Evolutionary conservation across 169 alveolate species (phyloP), one percentile per base, ranked within the genome.

Genomic region (Plasmodium vivax): DNA sequence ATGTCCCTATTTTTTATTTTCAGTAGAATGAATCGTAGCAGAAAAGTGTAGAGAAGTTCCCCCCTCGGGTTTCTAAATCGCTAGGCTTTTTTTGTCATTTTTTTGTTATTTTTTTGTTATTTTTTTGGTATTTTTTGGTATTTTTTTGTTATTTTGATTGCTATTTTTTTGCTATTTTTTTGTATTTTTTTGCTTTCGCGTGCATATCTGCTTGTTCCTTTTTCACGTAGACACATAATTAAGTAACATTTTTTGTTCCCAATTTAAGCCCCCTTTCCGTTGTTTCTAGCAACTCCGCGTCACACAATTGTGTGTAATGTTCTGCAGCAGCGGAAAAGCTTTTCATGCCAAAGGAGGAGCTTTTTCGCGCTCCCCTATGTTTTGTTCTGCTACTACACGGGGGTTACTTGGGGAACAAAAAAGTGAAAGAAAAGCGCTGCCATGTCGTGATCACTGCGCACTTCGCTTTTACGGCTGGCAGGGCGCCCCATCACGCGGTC

Each of bases 1-100:
- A 32, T 58, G 54, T 36, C 38, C 30, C 30, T 84, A 72, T 72
- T 84, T 34, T 84, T 84, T 45, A 27, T 27, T 84, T 84, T 84
- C 80, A 72, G 93, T 74, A 84, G 91, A 83, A 58, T 62, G 81
- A 83, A 58, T 83, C 30, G 73, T 23, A 32, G 56, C 56, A 83
- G 72, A 83, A 54, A 34, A 34, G 16, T 16, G 62, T 3, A 34
- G 79, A 58, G 81, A 36, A 83, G 56, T 83, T 45, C 71, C 85
- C 85, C 30, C 27, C 71, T 79, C 19, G 81, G 81, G 38, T 54
- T 82, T 14, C 62, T 82, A 56, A 23, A 47, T 56, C 34, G 51
- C 23, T 82, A 19, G 79, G 8, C 30, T 82, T 82, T 82, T 54
- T 82, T 82, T 82, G 27, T 23, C 27, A 23, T 54, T 38, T 34